Conservation (phyloP, 2,329 filamentous ascomycete species). For the Fusarium euwallaceae region DNA sequence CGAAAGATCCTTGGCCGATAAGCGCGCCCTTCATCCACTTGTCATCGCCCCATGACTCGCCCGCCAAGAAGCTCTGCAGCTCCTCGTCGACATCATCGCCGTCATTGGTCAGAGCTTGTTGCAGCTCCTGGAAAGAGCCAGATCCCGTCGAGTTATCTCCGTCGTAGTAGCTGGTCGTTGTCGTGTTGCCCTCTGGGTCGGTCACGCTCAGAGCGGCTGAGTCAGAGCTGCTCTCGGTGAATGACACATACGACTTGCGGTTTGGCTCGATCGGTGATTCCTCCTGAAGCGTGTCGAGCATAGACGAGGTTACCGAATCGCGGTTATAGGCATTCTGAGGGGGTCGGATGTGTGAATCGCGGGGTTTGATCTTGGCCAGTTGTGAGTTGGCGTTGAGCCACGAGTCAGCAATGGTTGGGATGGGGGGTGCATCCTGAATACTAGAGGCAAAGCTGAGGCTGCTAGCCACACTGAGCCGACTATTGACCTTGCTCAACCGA, state of each 20-base stretch:
- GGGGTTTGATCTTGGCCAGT: constrained; percentile 55
- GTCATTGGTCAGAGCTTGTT: constrained; percentile 87
- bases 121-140: constrained; percentile 85
- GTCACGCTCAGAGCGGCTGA: constrained; percentile 77
- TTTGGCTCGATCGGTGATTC: constrained; percentile 89
- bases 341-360: constrained; percentile 64
- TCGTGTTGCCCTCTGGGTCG: constrained; percentile 79
- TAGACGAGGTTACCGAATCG: constrained; percentile 89
- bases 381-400: constrained; percentile 75
- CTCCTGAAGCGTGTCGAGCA: constrained; percentile 91
- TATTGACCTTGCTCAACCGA: constrained; percentile 91
- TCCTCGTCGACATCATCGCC: constrained; percentile 93
- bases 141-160: constrained; percentile 79
- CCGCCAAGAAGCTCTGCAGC: constrained; percentile 88
- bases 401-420: constrained; percentile 93
- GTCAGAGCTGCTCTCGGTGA: constrained; percentile 81
- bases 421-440: constrained; percentile 90
- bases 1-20: constrained; percentile 97
- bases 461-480: constrained; percentile 92
- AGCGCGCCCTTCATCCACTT: constrained; percentile 99
- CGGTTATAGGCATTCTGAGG: constrained; percentile 68
- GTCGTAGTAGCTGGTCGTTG: constrained; percentile 86
- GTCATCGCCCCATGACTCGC: constrained; percentile 95
- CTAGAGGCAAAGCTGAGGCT: constrained; percentile 94
- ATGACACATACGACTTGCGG: constrained; percentile 95